Evolutionary conservation across 495 filamentous ascomycete genomes (phyloP).

Genomic region (Aspergillus sparsus): DNA sequence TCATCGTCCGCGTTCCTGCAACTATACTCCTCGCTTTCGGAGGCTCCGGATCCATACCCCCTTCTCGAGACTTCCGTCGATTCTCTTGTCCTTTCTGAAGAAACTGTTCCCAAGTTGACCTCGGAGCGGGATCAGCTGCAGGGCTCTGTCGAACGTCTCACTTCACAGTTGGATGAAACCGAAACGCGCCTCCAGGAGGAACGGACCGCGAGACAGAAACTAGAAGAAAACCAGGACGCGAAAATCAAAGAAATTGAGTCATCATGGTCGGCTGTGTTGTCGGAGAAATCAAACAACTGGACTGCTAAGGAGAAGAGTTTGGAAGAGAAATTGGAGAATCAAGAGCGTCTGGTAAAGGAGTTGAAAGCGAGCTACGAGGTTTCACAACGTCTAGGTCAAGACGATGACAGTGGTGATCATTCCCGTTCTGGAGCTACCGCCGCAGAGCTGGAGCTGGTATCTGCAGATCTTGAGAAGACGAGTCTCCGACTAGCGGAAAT

Average conservation of each 20-base stretch:
- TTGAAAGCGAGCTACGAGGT: conserved; percentile 98
- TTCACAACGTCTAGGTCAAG: conserved; percentile 78
- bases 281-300: conserved; percentile 97
- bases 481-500: conserved; percentile 85
- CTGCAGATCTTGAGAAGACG: conserved; percentile 86
- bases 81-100: conserved; percentile 84
- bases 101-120: conserved; percentile 83
- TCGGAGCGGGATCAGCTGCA: conserved; percentile 86
- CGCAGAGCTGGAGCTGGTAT: conserved; percentile 91
- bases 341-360: conserved; percentile 89
- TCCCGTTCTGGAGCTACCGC: conserved; percentile 65
- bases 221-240: conserved; percentile 74
- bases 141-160: conserved; percentile 74
- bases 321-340: conserved; percentile 91
- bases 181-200: conserved; percentile 76
- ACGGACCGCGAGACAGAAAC: conserved; percentile 64
- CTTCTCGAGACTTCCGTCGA: conserved; percentile 95
- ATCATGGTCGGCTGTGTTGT: conserved; percentile 88
- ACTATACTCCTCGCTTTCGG: conserved; percentile 88
- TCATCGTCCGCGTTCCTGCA: conserved; percentile 90
- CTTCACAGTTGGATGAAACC: conserved; percentile 85
- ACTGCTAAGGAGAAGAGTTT: conserved; percentile 87
- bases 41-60: conserved; percentile 95
- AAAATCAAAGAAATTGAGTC: conserved; percentile 83
- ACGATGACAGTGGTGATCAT: conserved; percentile 62